Base-by-base conservation (phyloP, 2,329 filamentous ascomycete genomes). In the Pseudonectria buxi region DNA sequence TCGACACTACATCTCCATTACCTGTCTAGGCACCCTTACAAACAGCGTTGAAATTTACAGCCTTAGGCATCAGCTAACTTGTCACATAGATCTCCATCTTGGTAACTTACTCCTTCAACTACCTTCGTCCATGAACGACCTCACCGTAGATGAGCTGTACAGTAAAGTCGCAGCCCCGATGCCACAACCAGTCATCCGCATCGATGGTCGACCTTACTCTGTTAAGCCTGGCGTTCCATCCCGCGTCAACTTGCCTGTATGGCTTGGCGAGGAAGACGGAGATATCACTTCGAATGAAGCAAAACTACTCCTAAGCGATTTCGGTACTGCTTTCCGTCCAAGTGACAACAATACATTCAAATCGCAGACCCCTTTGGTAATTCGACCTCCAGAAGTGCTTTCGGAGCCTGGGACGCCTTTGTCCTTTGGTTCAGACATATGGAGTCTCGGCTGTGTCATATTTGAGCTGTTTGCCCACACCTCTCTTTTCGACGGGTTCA, bases 351-450 rank as follows among this genome's bases (percentile, higher is more conserved):
- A 32, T 4, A 42, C 48, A 13, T 37, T 51, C 2, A 28, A 53
- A 18, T 61, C 54, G 13, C 46, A 50, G 30, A 55, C 53, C 5
- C 56, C 57, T 2, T 47, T 58, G 6, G 42, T 10, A 7, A 41
- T 46, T 26, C 49, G 53, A 7, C 54, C 59, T 10, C 62, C 59
- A 0, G 61, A 64, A 37, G 47, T 40, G 24, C 41, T 46, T 3
- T 65, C 66, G 39, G 54, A 62, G 25, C 52, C 56, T 14, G 43
- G 38, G 9, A 49, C 36, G 10, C 51, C 59, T 10, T 46, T 64
- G 4, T 55, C 56, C 2, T 61, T 53, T 26, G 14, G 54, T 14
- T 56, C 58, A 1, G 62, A 66, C 27, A 61, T 65, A n/a, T 67
- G 62, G 63, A 59, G 51, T 7, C 56, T 67, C 10, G 58, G 49